These are phyloP conservation scores for Endocladia muricata DNA, from an alignment of 31 red algal species.

Conservation along the genomic window DNA sequence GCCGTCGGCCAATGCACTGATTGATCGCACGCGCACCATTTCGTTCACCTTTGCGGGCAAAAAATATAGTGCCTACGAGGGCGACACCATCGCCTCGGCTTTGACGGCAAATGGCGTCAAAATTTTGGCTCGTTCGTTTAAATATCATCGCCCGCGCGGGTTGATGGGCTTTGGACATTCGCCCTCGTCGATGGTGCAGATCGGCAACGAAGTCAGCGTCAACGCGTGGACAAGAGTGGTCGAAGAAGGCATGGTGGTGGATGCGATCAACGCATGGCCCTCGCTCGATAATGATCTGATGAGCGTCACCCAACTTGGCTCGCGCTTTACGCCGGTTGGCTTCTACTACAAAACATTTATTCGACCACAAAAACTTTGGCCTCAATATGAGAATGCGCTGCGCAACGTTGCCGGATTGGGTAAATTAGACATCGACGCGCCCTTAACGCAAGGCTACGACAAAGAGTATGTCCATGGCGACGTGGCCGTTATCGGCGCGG, in stretches of 20 bases:
- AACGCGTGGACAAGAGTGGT: too few species aligned
- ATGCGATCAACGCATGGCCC: not conserved
- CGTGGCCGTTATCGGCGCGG: not conserved
- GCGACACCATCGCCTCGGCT: too few species aligned
- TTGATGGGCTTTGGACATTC: too few species aligned
- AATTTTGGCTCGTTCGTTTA: too few species aligned
- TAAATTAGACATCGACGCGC: not conserved
- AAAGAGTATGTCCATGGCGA: not conserved
- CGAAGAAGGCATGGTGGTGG: not conserved
- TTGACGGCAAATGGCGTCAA: too few species aligned
- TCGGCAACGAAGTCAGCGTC: too few species aligned
- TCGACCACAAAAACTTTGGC: not conserved
- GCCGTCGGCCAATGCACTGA: too few species aligned
- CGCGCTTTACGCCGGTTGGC: not conserved
- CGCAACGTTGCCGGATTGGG: not conserved
- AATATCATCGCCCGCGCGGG: not conserved
- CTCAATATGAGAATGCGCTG: not conserved
- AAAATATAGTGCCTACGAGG: too few species aligned
- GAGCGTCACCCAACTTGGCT: not conserved
- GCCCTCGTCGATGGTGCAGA: too few species aligned
- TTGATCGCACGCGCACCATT: too few species aligned
- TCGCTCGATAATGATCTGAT: not conserved
- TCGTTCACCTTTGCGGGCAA: too few species aligned
- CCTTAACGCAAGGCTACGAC: not conserved
- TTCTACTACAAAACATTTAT: constrained; percentile 4